phyloP scores from a whole-genome alignment of 169 alveolate genomes.

The Babesia bovis region DNA sequence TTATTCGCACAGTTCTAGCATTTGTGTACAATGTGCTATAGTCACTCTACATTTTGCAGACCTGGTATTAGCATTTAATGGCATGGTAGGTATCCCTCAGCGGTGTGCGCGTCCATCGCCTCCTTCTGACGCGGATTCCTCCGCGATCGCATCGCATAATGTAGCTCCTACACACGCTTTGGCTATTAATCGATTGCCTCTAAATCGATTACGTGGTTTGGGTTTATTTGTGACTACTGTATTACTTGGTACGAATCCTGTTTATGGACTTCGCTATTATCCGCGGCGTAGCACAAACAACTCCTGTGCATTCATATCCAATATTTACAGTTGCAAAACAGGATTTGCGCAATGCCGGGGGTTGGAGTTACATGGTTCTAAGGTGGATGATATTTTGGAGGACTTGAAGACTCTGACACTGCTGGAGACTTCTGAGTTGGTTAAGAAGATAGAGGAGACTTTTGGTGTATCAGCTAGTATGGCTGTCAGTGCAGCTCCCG shows the following conservation, averaged over 20 bases:
- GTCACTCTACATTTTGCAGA: too few species aligned
- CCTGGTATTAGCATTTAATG: not conserved
- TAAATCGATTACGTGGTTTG: not conserved
- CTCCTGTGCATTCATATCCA: slow-evolving; percentile 2
- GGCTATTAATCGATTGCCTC: not conserved
- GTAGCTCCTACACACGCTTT: not conserved
- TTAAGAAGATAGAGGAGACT: slow-evolving; percentile 74
- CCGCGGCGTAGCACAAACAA: not conserved
- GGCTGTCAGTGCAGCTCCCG: slow-evolving; percentile 44
- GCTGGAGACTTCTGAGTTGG: slow-evolving; percentile 78
- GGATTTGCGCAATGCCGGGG: not conserved
- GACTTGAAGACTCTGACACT: slow-evolving; percentile 71
- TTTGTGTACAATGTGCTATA: too few species aligned
- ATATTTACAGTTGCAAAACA: not conserved
- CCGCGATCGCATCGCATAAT: not conserved
- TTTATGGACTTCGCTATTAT: not conserved
- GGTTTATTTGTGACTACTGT: not conserved
- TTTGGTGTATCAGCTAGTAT: slow-evolving; percentile 73
- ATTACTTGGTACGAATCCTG: not conserved
- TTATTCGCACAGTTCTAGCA: too few species aligned
- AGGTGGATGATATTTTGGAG: slow-evolving; percentile 69
- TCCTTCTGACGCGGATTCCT: slow-evolving; percentile 19
- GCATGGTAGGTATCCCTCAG: not conserved
- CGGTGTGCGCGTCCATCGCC: slow-evolving; percentile 8
- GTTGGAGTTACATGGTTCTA: slow-evolving; percentile 41